Percentiles rank a stretch among this genome's conserved stretches.
These are phyloP conservation scores for Hymenoscyphus albidus DNA, from an alignment of 2,329 filamentous ascomycete species.

Conservation along the genomic window DNA sequence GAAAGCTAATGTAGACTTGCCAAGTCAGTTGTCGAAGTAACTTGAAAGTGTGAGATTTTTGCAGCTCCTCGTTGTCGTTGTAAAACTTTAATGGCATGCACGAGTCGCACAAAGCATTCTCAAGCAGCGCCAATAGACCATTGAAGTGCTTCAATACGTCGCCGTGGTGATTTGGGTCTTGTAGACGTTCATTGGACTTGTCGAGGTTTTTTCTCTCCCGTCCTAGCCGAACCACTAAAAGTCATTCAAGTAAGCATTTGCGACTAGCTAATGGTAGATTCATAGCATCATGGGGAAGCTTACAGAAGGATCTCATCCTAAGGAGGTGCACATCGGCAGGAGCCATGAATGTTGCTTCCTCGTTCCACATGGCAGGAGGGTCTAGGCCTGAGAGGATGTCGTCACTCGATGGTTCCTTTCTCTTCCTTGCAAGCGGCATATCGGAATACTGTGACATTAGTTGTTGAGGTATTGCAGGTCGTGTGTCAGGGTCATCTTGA, in stretches of 20 bases:
- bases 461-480: neutral
- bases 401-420: neutral
- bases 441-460: neutral
- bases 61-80: conserved; percentile 10
- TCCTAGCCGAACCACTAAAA: conserved; percentile 18
- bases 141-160: conserved; percentile 9
- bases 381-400: conserved; percentile 5
- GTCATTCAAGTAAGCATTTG: neutral
- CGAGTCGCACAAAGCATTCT: conserved; percentile 17
- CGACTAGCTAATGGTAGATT: no score
- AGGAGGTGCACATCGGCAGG: conserved; percentile 14
- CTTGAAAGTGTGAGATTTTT: conserved; percentile 11
- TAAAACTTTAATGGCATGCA: conserved; percentile 18
- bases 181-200: conserved; percentile 8
- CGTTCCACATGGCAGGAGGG: conserved; percentile 5
- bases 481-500: neutral
- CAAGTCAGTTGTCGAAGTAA: conserved; percentile 24
- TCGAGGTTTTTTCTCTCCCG: conserved; percentile 15
- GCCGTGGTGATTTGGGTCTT: conserved; percentile 23
- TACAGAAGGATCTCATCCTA: conserved; percentile 19
- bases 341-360: neutral
- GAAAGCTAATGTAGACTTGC: conserved; percentile 20
- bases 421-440: neutral
- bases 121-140: conserved; percentile 20
- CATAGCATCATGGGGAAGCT: neutral